Conservation (phyloP, 2,329 filamentous ascomycete species). For the Pestalotiopsis sp. region DNA sequence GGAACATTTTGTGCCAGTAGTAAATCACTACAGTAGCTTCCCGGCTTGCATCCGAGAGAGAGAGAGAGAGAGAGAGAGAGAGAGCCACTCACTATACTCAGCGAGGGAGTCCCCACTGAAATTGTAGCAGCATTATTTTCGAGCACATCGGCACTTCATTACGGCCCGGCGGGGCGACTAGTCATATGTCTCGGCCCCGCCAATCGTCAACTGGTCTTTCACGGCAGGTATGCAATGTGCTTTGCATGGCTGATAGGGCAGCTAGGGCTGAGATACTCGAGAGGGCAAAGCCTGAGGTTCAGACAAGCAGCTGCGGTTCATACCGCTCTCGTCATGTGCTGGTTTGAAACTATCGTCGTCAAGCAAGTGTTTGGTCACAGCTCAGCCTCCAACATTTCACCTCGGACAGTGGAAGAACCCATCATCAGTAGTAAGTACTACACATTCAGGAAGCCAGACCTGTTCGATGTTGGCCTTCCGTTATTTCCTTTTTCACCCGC, state of each 20-base stretch:
- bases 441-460: too few relatives aligned
- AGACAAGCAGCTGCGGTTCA: too few relatives aligned
- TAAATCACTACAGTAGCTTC: background rate
- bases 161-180: background rate
- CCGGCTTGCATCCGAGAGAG: background rate
- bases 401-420: too few relatives aligned
- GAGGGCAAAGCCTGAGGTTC: too few relatives aligned
- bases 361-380: too few relatives aligned
- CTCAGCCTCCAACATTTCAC: too few relatives aligned
- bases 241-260: background rate
- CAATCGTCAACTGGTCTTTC: background rate
- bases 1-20: background rate
- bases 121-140: background rate
- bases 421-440: too few relatives aligned
- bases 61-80: background rate
- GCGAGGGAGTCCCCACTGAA: background rate
- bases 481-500: too few relatives aligned
- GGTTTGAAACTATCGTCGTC: too few relatives aligned
- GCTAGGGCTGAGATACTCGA: too few relatives aligned
- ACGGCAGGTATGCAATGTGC: background rate
- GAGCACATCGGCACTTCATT: background rate
- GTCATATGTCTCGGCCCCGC: background rate
- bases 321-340: too few relatives aligned
- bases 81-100: background rate
- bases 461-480: too few relatives aligned